These are phyloP conservation scores for Phaeosphaeriaceae sp. DNA, from an alignment of 2,329 filamentous ascomycete genomes.

Conservation along the genomic window DNA sequence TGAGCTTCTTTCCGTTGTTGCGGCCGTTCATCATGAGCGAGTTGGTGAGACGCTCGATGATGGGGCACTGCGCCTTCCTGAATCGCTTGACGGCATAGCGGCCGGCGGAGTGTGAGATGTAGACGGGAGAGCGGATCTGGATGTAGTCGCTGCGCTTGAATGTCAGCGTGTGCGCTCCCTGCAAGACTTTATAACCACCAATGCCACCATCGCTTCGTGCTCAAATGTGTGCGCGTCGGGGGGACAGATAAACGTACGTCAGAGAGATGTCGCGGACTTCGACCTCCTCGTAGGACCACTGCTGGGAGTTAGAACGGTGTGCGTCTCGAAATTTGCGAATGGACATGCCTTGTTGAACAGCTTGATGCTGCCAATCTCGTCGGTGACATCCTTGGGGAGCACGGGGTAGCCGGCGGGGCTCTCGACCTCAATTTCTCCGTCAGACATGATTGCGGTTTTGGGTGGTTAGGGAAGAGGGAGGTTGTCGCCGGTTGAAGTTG, in stretches of 20 bases:
- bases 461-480: constrained; percentile 28
- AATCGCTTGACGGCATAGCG: constrained; percentile 99
- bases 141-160: constrained; percentile 86
- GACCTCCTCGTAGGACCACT: constrained; percentile 96
- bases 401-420: constrained; percentile 76
- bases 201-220: constrained; percentile 19
- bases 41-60: constrained; percentile 99
- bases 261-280: constrained; percentile 99
- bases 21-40: constrained; percentile 99
- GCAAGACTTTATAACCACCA: constrained; percentile 19
- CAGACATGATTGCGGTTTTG: constrained; percentile 73
- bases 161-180: constrained; percentile 42
- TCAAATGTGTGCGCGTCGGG: constrained; percentile 11
- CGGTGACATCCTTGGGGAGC: constrained; percentile 90
- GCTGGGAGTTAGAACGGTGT: constrained; percentile 20
- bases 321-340: constrained; percentile 9
- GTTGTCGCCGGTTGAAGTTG: constrained; percentile 37
- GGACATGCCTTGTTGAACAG: constrained; percentile 80
- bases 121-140: constrained; percentile 98
- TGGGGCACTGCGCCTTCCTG: constrained; percentile 99
- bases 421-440: constrained; percentile 95
- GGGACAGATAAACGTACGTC: constrained; percentile 73
- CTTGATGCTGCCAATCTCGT: constrained; percentile 91
- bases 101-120: constrained; percentile 98
- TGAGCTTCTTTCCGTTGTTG: constrained; percentile 99